Percentiles rank a stretch among this genome's conserved stretches.
Conservation (phyloP, 441 rosid genomes). For the Populus hybrid region DNA sequence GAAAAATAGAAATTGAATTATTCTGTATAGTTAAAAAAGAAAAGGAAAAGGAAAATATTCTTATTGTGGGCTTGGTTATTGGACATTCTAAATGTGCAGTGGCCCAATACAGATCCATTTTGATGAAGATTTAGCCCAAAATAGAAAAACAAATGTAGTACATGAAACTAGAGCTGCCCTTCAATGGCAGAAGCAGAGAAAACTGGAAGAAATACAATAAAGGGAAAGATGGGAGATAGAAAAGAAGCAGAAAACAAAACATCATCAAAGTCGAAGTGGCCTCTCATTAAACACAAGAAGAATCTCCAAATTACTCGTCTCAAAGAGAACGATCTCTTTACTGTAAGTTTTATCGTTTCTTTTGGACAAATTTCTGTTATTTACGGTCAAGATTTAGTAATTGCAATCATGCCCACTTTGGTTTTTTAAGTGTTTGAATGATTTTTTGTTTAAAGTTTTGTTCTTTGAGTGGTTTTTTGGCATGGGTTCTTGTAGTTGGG, state of each 20-base stretch:
- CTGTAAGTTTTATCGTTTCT: slow-evolving; percentile 34
- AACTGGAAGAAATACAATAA: background rate
- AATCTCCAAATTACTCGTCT: slow-evolving; percentile 55
- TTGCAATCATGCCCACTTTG: background rate
- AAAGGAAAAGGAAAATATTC: no score
- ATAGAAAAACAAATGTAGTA: background rate
- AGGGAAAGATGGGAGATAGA: slow-evolving; percentile 44
- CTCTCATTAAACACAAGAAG: slow-evolving; percentile 57
- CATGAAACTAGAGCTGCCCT: background rate
- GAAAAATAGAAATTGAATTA: no score
- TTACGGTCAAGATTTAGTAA: background rate
- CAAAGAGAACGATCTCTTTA: slow-evolving; percentile 78
- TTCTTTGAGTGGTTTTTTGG: background rate
- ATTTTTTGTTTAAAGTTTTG: background rate
- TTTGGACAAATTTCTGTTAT: background rate
- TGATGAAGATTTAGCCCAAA: background rate
- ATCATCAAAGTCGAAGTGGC: slow-evolving; percentile 45
- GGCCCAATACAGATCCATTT: background rate
- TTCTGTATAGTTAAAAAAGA: background rate
- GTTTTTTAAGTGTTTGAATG: background rate
- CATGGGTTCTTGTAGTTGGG: background rate
- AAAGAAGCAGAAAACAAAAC: slow-evolving; percentile 16
- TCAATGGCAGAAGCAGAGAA: slow-evolving; percentile 19
- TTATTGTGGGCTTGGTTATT: background rate
- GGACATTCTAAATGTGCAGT: background rate